Conservation (phyloP, 768 basidiomycete species). For the Mycena sanguinolenta region DNA sequence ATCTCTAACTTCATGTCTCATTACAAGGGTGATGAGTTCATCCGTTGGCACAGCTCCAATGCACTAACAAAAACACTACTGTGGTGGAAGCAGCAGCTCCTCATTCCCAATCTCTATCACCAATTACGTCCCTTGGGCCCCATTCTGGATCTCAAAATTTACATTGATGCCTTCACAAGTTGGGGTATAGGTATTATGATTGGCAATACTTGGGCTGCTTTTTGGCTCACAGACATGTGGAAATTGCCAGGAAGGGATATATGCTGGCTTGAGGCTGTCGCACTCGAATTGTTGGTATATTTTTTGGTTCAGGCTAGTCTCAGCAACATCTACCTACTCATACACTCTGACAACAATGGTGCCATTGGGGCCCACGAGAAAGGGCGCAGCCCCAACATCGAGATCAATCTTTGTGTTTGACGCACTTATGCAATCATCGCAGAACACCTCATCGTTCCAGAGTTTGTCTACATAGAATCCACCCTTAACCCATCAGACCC, state of each 20-base stretch:
- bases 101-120: not conserved
- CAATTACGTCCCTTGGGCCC: constrained; percentile 11
- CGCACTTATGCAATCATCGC: constrained; percentile 19
- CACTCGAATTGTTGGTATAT: constrained; percentile 8
- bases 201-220: constrained; percentile 33
- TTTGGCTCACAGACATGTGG: constrained; percentile 32
- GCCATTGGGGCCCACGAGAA: constrained; percentile 23
- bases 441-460: constrained; percentile 14
- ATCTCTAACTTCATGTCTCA: constrained; percentile 24
- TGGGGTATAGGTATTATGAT: constrained; percentile 46
- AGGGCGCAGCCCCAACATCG: constrained; percentile 15
- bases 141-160: not conserved
- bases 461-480: constrained; percentile 35
- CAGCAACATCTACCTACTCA: not conserved
- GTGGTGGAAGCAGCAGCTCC: constrained; percentile 11
- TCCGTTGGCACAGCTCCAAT: not conserved
- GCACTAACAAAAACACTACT: not conserved
- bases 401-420: constrained; percentile 32
- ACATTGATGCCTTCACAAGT: constrained; percentile 40
- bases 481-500: constrained; percentile 37
- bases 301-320: constrained; percentile 26
- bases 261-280: constrained; percentile 44
- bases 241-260: constrained; percentile 36
- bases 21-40: not conserved
- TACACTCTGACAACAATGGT: constrained; percentile 31